phyloP scores from a whole-genome alignment of 2,329 filamentous ascomycete species.

The Curvularia lunata region DNA sequence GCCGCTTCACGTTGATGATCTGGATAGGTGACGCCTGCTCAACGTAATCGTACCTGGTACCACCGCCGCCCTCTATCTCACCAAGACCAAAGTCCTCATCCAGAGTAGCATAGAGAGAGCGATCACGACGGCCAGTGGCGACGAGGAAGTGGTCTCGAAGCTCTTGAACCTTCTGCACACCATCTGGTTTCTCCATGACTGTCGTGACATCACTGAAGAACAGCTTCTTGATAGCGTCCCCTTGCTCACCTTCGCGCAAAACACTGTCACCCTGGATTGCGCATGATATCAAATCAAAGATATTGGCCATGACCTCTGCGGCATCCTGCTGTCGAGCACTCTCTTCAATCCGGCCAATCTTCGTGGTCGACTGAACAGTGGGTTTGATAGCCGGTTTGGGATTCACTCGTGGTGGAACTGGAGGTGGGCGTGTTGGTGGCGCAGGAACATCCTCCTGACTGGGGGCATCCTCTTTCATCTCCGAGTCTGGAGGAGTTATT shows the following conservation, averaged over 20 bases:
- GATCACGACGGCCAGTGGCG: constrained; percentile 63
- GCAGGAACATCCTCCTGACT: constrained; percentile 34
- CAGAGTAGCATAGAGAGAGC: constrained; percentile 81
- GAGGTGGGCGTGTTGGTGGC: constrained; percentile 60
- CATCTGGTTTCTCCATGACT: constrained; percentile 40
- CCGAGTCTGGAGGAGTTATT: constrained; percentile 25
- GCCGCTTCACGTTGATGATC: constrained; percentile 87
- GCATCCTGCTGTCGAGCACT: constrained; percentile 85
- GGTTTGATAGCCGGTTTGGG: constrained; percentile 9
- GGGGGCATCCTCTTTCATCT: constrained; percentile 31
- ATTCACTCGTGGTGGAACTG: constrained; percentile 62
- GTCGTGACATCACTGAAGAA: constrained; percentile 55
- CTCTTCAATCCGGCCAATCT: constrained; percentile 60
- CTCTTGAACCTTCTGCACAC: constrained; percentile 61
- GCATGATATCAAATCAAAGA: constrained; percentile 87
- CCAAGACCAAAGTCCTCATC: constrained; percentile 85
- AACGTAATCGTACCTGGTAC: constrained; percentile 44
- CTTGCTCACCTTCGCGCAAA: constrained; percentile 74
- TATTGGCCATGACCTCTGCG: constrained; percentile 91
- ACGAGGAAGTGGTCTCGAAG: constrained; percentile 68
- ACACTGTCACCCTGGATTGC: constrained; percentile 76
- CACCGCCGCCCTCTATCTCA: constrained; percentile 59
- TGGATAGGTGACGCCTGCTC: constrained; percentile 80
- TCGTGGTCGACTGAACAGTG: constrained; percentile 24
- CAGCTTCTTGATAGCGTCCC: constrained; percentile 72